Evolutionary conservation across 176 grass and related monocot species (phyloP).

Genomic region (Dactylis glomerata): DNA sequence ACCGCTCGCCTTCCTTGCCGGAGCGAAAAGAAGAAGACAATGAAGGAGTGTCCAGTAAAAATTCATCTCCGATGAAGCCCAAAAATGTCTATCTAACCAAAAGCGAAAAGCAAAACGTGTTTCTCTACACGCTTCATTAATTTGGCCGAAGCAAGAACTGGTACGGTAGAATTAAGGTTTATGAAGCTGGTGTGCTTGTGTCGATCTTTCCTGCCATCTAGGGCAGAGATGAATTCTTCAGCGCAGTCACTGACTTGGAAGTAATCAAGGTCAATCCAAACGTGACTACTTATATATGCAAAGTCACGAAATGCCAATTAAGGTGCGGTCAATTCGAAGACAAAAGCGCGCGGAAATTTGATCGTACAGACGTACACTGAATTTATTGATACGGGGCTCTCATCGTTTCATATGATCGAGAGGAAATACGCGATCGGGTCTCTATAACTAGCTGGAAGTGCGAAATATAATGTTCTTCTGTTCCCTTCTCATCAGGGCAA

Average conservation of each 20-base stretch:
- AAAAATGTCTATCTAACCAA: too few species aligned
- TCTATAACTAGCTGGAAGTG: background rate
- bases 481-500: background rate
- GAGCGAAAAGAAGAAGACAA: background rate
- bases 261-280: background rate
- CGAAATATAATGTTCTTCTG: background rate
- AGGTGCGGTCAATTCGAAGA: background rate
- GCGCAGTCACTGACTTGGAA: background rate
- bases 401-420: too few species aligned
- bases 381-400: background rate
- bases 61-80: too few species aligned
- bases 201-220: constrained; percentile 14
- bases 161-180: too few species aligned
- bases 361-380: background rate
- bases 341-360: background rate
- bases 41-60: too few species aligned
- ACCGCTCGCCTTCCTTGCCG: background rate
- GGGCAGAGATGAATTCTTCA: constrained; percentile 10
- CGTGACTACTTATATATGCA: too few species aligned
- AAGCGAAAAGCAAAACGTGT: too few species aligned
- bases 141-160: too few species aligned
- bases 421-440: too few species aligned
- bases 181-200: background rate
- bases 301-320: background rate
- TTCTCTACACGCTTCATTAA: too few species aligned